Evolutionary conservation across 768 basidiomycete species (phyloP).

Genomic region (Lyophyllum atratum): DNA sequence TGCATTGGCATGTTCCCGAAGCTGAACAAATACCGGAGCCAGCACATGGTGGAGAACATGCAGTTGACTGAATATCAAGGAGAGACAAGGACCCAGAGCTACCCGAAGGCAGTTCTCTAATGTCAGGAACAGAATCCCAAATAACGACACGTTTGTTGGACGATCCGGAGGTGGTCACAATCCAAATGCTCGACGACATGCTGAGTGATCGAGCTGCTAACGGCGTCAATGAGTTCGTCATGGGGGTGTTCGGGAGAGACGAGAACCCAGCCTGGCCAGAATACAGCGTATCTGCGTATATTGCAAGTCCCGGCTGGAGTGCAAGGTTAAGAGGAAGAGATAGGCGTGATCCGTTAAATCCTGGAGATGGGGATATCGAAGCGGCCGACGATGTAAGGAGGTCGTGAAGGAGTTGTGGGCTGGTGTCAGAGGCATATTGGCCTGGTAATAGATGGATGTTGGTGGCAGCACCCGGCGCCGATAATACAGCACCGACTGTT

Average conservation of each 20-base stretch:
- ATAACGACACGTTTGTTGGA: slow-evolving; percentile 56
- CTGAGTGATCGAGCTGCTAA: slow-evolving; percentile 52
- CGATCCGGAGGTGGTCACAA: slow-evolving; percentile 48
- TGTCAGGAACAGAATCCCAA: slow-evolving; percentile 82
- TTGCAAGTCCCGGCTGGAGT: slow-evolving; percentile 56
- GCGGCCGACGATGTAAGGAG: slow-evolving; percentile 56
- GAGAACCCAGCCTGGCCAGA: slow-evolving; percentile 54
- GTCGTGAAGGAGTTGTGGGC: slow-evolving; percentile 58
- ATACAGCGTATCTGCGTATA: slow-evolving; percentile 54
- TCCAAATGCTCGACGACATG: slow-evolving; percentile 58
- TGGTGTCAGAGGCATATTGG: slow-evolving; percentile 60
- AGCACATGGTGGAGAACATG: slow-evolving; percentile 73
- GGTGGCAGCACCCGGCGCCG: slow-evolving; percentile 47
- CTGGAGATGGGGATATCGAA: slow-evolving; percentile 48
- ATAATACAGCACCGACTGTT: slow-evolving; percentile 60
- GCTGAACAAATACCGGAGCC: slow-evolving; percentile 60
- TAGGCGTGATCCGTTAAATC: slow-evolving; percentile 54
- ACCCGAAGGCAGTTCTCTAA: slow-evolving; percentile 62
- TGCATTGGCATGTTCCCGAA: slow-evolving; percentile 69
- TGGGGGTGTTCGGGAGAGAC: slow-evolving; percentile 42
- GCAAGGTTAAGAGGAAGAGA: slow-evolving; percentile 54
- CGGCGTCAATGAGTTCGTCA: slow-evolving; percentile 40
- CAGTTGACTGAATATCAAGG: slow-evolving; percentile 55
- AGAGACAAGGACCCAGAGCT: slow-evolving; percentile 53
- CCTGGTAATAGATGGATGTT: slow-evolving; percentile 59